phyloP scores from a whole-genome alignment of 2,329 filamentous ascomycete genomes.

The Xylaria multiplex region DNA sequence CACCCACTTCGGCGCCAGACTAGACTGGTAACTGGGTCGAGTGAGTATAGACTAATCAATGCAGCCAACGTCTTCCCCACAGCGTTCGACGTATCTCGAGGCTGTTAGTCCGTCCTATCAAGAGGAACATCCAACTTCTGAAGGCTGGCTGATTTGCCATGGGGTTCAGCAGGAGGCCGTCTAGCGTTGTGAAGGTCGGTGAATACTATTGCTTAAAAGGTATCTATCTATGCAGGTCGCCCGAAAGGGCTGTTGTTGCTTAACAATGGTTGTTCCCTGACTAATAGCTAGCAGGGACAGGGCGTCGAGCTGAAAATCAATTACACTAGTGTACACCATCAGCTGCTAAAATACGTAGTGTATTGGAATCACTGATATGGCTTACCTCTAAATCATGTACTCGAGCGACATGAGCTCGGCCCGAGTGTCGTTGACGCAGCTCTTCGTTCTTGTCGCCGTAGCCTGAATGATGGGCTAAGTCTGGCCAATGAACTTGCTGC shows the following conservation, averaged over 20 bases:
- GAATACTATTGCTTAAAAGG: background rate
- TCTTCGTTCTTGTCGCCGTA: too few relatives aligned
- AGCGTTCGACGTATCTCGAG: too few relatives aligned
- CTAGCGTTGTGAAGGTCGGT: background rate
- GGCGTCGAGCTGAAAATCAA: background rate
- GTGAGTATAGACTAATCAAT: background rate
- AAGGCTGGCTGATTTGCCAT: background rate
- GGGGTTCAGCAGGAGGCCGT: background rate
- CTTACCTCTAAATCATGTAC: background rate
- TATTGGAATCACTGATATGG: background rate
- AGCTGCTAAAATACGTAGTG: background rate
- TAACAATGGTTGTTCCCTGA: background rate
- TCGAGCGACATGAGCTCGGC: background rate
- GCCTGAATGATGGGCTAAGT: background rate
- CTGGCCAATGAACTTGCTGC: background rate
- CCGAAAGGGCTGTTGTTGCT: background rate
- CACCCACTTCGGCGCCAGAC: conserved; percentile 1
- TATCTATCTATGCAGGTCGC: background rate
- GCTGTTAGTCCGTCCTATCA: background rate
- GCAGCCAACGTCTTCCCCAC: background rate
- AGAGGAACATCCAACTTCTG: too few relatives aligned
- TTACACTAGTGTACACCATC: background rate
- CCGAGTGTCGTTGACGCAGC: background rate
- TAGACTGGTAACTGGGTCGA: background rate
- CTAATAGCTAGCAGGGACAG: background rate